Percentiles rank a stretch among this genome's conserved stretches.
Evolutionary conservation across 2,329 filamentous ascomycete species (phyloP).

Genomic region (Paraconiothyrium sp.): DNA sequence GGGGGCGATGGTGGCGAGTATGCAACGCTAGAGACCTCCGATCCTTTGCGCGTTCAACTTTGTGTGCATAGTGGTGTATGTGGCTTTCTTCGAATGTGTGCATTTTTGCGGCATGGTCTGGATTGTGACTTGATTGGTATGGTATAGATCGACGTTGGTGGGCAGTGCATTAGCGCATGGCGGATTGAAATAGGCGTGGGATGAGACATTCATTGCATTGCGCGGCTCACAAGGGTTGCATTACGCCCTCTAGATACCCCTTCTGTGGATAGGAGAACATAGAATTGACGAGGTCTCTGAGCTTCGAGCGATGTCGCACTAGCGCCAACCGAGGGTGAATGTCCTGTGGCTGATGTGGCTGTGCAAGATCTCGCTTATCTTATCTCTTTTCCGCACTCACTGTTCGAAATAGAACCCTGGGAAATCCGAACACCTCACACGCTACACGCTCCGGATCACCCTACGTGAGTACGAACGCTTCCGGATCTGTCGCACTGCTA

Average conservation of each 20-base stretch:
- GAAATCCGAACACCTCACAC: background rate
- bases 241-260: conserved; percentile 10
- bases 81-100: background rate
- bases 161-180: background rate
- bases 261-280: background rate
- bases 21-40: too few relatives aligned
- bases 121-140: background rate
- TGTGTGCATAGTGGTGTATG: background rate
- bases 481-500: background rate
- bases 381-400: conserved; percentile 2
- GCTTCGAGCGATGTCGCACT: background rate
- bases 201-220: background rate
- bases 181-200: background rate
- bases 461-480: background rate
- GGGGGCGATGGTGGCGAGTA: too few relatives aligned
- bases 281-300: background rate
- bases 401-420: background rate
- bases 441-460: conserved; percentile 1
- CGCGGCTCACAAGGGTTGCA: background rate
- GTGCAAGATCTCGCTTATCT: conserved; percentile 1
- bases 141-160: background rate
- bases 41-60: background rate
- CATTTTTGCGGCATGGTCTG: background rate
- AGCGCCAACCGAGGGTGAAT: background rate
- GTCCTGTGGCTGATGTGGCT: background rate